Conservation (phyloP, 805 yeast species). For the Allodekkera sacchari region DNA sequence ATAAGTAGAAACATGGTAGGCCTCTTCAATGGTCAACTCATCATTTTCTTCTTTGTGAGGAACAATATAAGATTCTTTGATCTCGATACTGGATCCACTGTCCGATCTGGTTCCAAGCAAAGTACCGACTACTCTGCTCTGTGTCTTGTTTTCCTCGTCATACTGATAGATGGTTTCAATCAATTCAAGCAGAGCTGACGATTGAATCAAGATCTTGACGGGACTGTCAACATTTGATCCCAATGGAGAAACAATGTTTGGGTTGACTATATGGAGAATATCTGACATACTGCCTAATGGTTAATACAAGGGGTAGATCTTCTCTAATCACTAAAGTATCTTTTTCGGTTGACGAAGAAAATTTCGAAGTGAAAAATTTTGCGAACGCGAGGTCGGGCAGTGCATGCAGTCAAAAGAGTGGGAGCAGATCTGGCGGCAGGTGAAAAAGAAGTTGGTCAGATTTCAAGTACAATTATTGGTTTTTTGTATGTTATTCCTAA, state of each 20-base stretch:
- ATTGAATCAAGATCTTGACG: conserved; percentile 47
- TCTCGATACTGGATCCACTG: conserved; percentile 68
- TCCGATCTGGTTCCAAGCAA: conserved; percentile 75
- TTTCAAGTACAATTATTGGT: too few species aligned
- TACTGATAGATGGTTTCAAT: conserved; percentile 62
- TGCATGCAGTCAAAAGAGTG: too few species aligned
- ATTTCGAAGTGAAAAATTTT: too few species aligned
- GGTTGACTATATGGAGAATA: conserved; percentile 34
- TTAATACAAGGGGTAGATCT: too few species aligned
- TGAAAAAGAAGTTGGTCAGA: too few species aligned
- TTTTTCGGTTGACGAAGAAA: too few species aligned
- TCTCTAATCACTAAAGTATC: too few species aligned
- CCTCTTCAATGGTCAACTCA: conserved; percentile 69
- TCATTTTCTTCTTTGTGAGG: conserved; percentile 73
- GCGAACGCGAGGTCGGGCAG: too few species aligned
- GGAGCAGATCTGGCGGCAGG: too few species aligned
- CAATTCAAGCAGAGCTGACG: conserved; percentile 68
- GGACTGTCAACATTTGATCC: conserved; percentile 30
- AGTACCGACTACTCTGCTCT: conserved; percentile 70
- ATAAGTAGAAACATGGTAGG: conserved; percentile 61
- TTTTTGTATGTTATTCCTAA: too few species aligned
- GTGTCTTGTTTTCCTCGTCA: conserved; percentile 30
- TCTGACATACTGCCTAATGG: too few species aligned
- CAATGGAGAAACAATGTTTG: conserved; percentile 33
- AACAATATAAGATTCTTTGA: conserved; percentile 71